Base-by-base conservation (phyloP, 495 filamentous ascomycete genomes). In the Tuber umbilicatum region DNA sequence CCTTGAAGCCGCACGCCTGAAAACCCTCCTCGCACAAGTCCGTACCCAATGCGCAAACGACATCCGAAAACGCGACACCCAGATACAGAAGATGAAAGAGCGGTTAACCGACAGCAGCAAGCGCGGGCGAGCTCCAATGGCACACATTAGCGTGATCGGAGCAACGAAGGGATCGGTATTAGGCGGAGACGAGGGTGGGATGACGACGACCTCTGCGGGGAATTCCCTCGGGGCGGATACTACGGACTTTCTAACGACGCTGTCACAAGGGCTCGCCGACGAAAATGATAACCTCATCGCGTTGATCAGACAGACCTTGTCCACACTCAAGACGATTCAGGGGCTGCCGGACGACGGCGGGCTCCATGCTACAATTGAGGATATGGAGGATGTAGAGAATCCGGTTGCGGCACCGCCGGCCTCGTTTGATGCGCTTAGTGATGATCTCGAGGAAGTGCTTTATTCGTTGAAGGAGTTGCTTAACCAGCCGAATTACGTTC, bases 401-500 rank as follows among this genome's bases (percentile, higher is more conserved):
- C 75, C 70, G 19, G 84, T 85, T 27, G 68, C 85, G 70, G 83
- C 85, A 0, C 82, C 88, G 43, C 86, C 87, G 17, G 84, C 89
- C 5, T 91, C 89, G 40, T 93, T 90, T 81, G 91, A 93, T 69
- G 89, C 90, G 39, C 84, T 98, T 64, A 89, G 92, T 0, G 76
- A 82, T 10, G 91, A 94, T 73, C 87, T 97, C 83, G 90, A 93
- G 39, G 83, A 83, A 5, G 89, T 94, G 2, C 86, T 98, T 73
- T 89, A 91, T 70, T 92, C 95, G 76, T 86, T 98, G 69, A 88
- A 90, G 76, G 92, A 87, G 5, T 86, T 99, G 47, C 86, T 99
- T 40, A 97, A 94, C 17, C 97, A 97, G 76, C 95, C 95, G 7
- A 94, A 92, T 14, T 99, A 98, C 83, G 95, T 97, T 42, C 92